Conservation (phyloP, 495 filamentous ascomycete genomes). For the Penicillium fimorum region DNA sequence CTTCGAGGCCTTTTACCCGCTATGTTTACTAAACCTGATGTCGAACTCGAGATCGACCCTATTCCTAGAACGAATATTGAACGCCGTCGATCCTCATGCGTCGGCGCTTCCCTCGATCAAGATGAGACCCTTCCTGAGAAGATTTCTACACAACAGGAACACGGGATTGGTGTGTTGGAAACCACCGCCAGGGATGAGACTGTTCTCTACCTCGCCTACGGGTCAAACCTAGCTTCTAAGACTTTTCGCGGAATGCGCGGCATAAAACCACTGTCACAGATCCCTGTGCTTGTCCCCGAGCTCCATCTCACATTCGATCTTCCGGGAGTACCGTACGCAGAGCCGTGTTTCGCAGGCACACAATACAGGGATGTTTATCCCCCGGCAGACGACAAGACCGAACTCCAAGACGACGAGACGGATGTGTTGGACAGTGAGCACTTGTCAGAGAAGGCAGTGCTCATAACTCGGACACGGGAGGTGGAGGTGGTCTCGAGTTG, state of each 20-base stretch:
- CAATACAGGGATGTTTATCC: slow-evolving; percentile 48
- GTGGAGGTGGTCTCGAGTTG: slow-evolving; percentile 22
- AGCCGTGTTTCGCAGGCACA: slow-evolving; percentile 92
- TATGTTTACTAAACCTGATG: not conserved
- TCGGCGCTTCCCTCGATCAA: slow-evolving; percentile 23
- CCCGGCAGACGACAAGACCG: slow-evolving; percentile 13
- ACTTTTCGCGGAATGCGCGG: slow-evolving; percentile 74
- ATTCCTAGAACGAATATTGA: slow-evolving; percentile 22
- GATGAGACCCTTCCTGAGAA: slow-evolving; percentile 30
- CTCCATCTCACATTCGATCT: slow-evolving; percentile 81
- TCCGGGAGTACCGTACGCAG: slow-evolving; percentile 77
- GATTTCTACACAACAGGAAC: slow-evolving; percentile 18
- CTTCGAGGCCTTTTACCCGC: slow-evolving; percentile 15
- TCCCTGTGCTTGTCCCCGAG: slow-evolving; percentile 76
- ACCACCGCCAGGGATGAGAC: slow-evolving; percentile 40
- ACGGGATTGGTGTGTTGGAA: slow-evolving; percentile 1
- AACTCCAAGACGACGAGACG: slow-evolving; percentile 13
- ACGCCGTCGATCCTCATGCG: slow-evolving; percentile 22
- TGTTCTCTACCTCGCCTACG: slow-evolving; percentile 91
- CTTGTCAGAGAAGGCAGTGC: slow-evolving; percentile 31
- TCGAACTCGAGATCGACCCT: not conserved
- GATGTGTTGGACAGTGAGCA: slow-evolving; percentile 16
- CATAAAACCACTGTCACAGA: slow-evolving; percentile 72
- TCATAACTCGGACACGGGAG: slow-evolving; percentile 24
- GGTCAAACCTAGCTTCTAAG: slow-evolving; percentile 77